A percentile compares a stretch with the other conserved stretches of the same genome.
Conservation (phyloP, 225 moss, liverwort and hornwort species). For the Straminergon stramineum region DNA sequence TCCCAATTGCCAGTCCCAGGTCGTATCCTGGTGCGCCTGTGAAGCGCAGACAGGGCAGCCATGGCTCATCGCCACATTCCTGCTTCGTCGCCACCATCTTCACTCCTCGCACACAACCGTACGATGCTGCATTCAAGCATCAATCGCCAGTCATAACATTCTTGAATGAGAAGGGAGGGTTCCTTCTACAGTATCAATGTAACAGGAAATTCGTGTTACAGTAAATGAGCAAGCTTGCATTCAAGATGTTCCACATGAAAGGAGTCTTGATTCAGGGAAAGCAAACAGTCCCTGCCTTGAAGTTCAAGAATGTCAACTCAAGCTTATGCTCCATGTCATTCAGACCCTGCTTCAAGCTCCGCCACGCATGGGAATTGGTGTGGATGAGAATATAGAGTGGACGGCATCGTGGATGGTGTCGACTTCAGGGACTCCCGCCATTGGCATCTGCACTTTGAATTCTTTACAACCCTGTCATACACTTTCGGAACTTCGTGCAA, state of each 20-base stretch:
- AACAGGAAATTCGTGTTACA: not conserved
- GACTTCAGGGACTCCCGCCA: not conserved
- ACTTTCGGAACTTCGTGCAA: not conserved
- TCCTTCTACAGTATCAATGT: not conserved
- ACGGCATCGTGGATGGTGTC: not conserved
- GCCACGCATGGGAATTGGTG: not conserved
- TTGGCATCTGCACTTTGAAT: too few species aligned
- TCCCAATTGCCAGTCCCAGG: conserved; percentile 49
- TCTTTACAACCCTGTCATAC: not conserved
- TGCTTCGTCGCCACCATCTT: not conserved
- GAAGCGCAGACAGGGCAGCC: conserved; percentile 35
- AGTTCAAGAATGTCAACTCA: not conserved
- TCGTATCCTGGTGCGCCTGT: conserved; percentile 22
- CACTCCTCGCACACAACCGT: not conserved
- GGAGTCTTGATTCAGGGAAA: not conserved
- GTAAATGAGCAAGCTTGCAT: not conserved
- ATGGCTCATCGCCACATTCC: not conserved
- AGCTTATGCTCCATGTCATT: not conserved
- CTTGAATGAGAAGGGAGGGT: not conserved
- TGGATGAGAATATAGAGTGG: not conserved
- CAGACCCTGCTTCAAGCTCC: not conserved
- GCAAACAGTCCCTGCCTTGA: not conserved
- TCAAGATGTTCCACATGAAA: not conserved
- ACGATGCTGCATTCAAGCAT: not conserved
- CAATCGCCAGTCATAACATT: not conserved